Evolutionary conservation across 78 protist species (phyloP), one percentile per base, ranked within the genome.

Genomic region (Isochrysis galbana): DNA sequence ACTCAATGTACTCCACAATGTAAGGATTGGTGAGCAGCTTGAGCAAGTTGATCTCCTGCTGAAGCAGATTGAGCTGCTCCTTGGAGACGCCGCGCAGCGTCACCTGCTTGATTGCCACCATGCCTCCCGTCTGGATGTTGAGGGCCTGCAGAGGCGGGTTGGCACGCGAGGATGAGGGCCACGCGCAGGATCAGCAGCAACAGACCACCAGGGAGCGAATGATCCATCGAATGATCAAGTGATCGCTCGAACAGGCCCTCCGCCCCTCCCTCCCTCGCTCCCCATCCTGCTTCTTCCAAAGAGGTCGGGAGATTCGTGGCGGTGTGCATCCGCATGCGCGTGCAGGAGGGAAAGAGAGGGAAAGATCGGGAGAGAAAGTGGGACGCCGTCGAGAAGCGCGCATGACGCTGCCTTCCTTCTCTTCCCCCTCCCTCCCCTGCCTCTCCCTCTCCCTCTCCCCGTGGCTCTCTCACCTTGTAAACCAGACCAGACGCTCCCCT

Each of bases 1-100:
- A 14, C 45, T 54, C 95, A 45, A 87, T 4, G 90, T 93, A 94
- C 67, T 91, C 91, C 17, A 95, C 97, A 25, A 94, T 94, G 91
- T 94, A 74, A 23, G 89, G 87, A 80, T 95, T 93, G 32, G 91
- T 46, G 26, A 94, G 89, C 2, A 29, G 39, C 72, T 86, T 87
- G 17, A 92, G 67, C 5, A 95, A 87, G 69, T 29, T 55, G 46
- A 94, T 34, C 82, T 94, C 94, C 17, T 32, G 84, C 84, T 77
- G 84, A 41, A 77, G 84, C 84, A 77, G 84, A 5, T 77, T 17
- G 1, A 77, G 44, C 84, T 36, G 44, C 2, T 77, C 84, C 84
- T 39, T 77, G 47, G 47, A 36, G 34, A 23, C 84, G 84, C 84
- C 84, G 32, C 46, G 44, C 34, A 77, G 44, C 44, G 84, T 26